Evolutionary conservation across 1,284 basidiomycete species (phyloP).

Genomic region (Ganoderma resinaceum): DNA sequence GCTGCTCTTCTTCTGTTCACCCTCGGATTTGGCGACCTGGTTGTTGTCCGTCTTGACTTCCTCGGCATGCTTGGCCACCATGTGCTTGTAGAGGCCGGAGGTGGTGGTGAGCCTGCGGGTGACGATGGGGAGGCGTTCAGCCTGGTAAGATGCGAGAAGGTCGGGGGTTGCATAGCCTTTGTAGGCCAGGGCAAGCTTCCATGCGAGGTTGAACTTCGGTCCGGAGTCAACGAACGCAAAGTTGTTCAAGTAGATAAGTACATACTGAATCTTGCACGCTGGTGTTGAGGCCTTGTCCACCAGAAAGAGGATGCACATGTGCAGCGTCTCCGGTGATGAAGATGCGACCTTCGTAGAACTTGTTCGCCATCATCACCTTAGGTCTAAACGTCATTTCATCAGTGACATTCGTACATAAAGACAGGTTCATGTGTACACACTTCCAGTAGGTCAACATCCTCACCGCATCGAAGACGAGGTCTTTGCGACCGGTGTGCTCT

Average conservation of each 20-base stretch:
- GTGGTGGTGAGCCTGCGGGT: conserved; percentile 35
- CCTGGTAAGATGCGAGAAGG: conserved; percentile 36
- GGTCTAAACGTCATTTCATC: conserved; percentile 34
- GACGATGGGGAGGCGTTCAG: conserved; percentile 41
- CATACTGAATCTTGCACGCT: conserved; percentile 37
- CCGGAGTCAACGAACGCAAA: not conserved
- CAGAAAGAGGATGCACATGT: conserved; percentile 41
- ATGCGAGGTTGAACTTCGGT: conserved; percentile 41
- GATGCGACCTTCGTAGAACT: conserved; percentile 42
- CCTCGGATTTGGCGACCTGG: too few species aligned
- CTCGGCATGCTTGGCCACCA: not conserved
- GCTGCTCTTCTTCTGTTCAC: too few species aligned
- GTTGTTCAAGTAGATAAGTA: not conserved
- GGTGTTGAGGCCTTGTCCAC: conserved; percentile 40
- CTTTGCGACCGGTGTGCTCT: conserved; percentile 16
- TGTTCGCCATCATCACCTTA: conserved; percentile 47
- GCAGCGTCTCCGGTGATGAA: conserved; percentile 46
- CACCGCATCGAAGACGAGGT: conserved; percentile 16
- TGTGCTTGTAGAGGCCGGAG: conserved; percentile 14
- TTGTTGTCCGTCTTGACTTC: too few species aligned
- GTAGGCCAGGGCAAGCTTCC: conserved; percentile 42
- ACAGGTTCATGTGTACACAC: conserved; percentile 8
- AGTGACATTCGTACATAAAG: too few species aligned
- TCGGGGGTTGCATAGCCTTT: conserved; percentile 34
- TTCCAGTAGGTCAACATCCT: conserved; percentile 20